These are phyloP conservation scores for Globisporangium sylvaticum DNA, from an alignment of 352 stramenopile species.

Conservation along the genomic window DNA sequence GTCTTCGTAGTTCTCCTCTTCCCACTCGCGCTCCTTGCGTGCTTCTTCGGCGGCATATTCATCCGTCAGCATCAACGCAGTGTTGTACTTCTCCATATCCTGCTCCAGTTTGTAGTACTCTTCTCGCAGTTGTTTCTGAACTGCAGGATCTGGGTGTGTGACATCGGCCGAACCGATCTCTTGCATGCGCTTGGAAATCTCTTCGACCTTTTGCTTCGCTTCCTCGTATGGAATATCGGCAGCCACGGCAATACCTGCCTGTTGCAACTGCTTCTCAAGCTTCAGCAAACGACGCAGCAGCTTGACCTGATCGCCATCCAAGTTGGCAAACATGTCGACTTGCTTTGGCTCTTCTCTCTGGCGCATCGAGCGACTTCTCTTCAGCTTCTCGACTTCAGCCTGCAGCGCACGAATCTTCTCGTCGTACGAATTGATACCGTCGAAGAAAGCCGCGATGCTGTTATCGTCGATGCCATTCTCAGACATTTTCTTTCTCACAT, in stretches of 20 bases:
- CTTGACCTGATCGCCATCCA: constrained; percentile 77
- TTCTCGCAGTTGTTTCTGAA: constrained; percentile 86
- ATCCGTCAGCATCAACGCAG: constrained; percentile 89
- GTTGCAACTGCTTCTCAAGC: constrained; percentile 78
- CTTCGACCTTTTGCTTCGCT: constrained; percentile 86
- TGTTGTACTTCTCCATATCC: constrained; percentile 94
- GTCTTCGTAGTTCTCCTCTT: constrained; percentile 84
- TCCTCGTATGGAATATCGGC: constrained; percentile 93
- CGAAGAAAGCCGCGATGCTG: constrained; percentile 76
- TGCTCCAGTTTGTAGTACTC: constrained; percentile 92
- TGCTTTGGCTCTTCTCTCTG: constrained; percentile 48
- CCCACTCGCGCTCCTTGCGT: constrained; percentile 89
- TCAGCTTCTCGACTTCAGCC: constrained; percentile 82
- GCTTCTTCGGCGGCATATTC: constrained; percentile 90
- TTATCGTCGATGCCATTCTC: constrained; percentile 71
- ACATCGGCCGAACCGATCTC: constrained; percentile 92
- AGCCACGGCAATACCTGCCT: constrained; percentile 85
- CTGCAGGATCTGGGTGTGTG: constrained; percentile 68
- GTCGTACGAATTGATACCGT: constrained; percentile 81
- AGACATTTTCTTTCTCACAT: constrained; percentile 73
- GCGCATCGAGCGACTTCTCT: constrained; percentile 46
- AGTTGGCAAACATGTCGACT: constrained; percentile 62
- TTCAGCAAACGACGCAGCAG: constrained; percentile 77
- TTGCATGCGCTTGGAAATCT: constrained; percentile 89
- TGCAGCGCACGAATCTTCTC: constrained; percentile 79